phyloP scores from a whole-genome alignment of 306 rosid genomes.

The Fragaria iinumae region DNA sequence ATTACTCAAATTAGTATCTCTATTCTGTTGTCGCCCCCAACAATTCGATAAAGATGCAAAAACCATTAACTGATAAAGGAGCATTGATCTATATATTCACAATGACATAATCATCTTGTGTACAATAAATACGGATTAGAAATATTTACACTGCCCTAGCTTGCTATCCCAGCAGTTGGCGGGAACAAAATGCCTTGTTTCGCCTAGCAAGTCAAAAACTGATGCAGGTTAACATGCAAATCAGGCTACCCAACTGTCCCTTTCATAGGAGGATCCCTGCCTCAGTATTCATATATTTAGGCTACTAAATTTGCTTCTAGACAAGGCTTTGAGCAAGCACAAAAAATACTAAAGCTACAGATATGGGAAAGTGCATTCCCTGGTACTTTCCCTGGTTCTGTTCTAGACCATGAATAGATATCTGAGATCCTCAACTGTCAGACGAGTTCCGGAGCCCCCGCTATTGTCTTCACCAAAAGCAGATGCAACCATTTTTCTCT shows the following conservation, averaged over 20 bases:
- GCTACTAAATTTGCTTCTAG: background rate
- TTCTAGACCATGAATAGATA: slow-evolving; percentile 89
- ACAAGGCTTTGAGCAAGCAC: slow-evolving; percentile 13
- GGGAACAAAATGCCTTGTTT: slow-evolving; percentile 35
- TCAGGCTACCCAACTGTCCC: slow-evolving; percentile 2
- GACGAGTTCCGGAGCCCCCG: slow-evolving; percentile 69
- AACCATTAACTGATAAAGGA: background rate
- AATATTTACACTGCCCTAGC: slow-evolving; percentile 29
- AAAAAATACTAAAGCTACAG: slow-evolving; percentile 16
- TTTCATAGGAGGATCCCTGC: slow-evolving; percentile 6
- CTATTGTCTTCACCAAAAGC: slow-evolving; percentile 94
- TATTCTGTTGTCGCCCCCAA: background rate
- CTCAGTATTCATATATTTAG: background rate
- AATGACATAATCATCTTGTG: background rate
- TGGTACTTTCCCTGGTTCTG: background rate
- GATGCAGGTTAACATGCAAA: slow-evolving; percentile 20
- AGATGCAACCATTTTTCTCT: slow-evolving; percentile 95
- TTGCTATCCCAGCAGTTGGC: slow-evolving; percentile 15
- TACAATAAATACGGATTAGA: slow-evolving; percentile 6
- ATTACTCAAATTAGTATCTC: slow-evolving; percentile 15
- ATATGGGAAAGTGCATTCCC: background rate
- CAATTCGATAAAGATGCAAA: background rate
- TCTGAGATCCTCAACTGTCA: slow-evolving; percentile 89
- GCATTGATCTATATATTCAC: background rate
- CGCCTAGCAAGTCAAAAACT: slow-evolving; percentile 20